Percentiles rank a stretch among this genome's conserved stretches.
These are phyloP conservation scores for Lonicera japonica DNA, from an alignment of 129 eudicot genomes.

Conservation along the genomic window DNA sequence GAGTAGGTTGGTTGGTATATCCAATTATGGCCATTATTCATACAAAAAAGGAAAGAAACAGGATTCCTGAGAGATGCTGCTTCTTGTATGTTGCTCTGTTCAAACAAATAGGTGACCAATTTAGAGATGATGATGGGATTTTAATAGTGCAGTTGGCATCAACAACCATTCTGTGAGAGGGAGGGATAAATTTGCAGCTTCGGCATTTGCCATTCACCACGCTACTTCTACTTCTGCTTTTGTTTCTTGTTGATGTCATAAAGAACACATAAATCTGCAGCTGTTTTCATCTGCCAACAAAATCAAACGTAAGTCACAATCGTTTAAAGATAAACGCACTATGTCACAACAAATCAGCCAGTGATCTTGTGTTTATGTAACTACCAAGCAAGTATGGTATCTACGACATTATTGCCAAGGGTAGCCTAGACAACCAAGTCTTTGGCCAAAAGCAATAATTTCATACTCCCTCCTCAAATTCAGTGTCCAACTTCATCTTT, in stretches of 20 bases:
- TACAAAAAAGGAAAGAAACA: neutral
- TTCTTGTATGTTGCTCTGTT: slow-evolving; percentile 2
- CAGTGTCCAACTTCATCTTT: too few relatives aligned
- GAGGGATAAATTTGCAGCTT: neutral
- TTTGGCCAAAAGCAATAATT: too few relatives aligned
- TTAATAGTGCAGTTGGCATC: too few relatives aligned
- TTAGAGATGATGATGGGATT: neutral
- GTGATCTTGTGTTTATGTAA: too few relatives aligned
- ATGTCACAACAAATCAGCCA: too few relatives aligned
- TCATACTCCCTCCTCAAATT: too few relatives aligned
- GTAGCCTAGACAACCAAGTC: too few relatives aligned
- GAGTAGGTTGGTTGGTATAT: too few relatives aligned
- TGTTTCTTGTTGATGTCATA: slow-evolving; percentile 75
- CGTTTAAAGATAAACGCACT: too few relatives aligned
- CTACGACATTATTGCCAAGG: too few relatives aligned
- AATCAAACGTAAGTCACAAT: neutral
- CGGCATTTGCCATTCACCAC: neutral
- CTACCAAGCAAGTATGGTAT: too few relatives aligned
- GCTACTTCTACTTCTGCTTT: slow-evolving; percentile 31
- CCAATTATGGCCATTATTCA: slow-evolving; percentile 1
- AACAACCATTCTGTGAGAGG: neutral
- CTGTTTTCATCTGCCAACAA: slow-evolving; percentile 77
- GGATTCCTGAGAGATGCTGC: neutral
- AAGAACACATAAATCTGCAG: slow-evolving; percentile 88
- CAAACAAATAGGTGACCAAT: neutral